Evolutionary conservation across 495 filamentous ascomycete genomes (phyloP).

Genomic region (Emericellopsis terricola): DNA sequence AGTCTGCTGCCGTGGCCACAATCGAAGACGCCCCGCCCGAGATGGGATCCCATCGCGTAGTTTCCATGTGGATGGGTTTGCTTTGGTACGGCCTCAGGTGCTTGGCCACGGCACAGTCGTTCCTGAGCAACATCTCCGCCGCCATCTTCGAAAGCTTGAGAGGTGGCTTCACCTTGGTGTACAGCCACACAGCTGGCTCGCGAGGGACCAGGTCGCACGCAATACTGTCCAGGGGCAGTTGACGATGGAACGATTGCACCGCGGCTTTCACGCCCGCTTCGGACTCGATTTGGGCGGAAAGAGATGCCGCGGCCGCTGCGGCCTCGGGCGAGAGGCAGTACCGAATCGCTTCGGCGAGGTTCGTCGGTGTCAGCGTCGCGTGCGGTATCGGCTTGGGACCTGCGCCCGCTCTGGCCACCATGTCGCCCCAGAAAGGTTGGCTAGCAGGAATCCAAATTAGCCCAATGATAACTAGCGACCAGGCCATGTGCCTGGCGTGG

Average conservation of each 20-base stretch:
- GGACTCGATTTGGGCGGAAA: background rate
- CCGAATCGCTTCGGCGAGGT: slow-evolving; percentile 11
- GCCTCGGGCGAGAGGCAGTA: background rate
- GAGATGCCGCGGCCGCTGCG: background rate
- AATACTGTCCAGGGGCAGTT: background rate
- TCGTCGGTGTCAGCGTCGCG: slow-evolving; percentile 22
- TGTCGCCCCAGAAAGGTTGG: slow-evolving; percentile 39
- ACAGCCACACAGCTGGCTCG: background rate
- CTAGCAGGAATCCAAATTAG: background rate
- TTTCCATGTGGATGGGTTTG: background rate
- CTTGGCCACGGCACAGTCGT: background rate
- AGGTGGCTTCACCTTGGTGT: background rate
- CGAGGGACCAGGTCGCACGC: background rate
- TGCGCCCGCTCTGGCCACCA: slow-evolving; percentile 31
- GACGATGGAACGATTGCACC: background rate
- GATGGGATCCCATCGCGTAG: background rate
- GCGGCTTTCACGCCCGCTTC: background rate
- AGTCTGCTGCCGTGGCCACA: background rate
- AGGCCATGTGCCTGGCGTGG: no score
- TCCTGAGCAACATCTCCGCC: background rate
- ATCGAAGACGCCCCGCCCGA: background rate
- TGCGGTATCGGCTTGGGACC: slow-evolving; percentile 27
- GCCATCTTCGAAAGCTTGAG: background rate
- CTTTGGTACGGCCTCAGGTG: background rate
- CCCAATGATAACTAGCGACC: no score